Evolutionary conservation across 2,329 filamentous ascomycete species (phyloP), one percentile per base, ranked within the genome.

Genomic region (Exophiala viscosa): DNA sequence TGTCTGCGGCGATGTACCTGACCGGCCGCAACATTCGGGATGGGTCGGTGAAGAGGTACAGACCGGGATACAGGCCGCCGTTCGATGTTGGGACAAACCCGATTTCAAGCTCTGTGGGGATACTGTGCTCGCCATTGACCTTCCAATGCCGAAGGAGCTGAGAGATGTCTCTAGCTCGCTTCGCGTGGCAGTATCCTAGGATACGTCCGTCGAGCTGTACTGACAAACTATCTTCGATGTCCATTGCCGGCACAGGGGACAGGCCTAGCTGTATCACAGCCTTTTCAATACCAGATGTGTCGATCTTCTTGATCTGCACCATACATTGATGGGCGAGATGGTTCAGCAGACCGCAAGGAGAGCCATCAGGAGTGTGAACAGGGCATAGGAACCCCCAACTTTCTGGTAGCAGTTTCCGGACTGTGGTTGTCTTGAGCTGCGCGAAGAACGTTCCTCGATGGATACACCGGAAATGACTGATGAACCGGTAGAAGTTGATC

Each of bases 381-480:
- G 93, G 93, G 66, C 93, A 99, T 62, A 99, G 77, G 74, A 96
- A 99, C 6, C 93, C 93, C 93, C 93, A 99, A 62, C 90, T 96
- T 68, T 99, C 93, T 1, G 93, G 93, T 15, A 97, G 75, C 62
- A 99, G 76, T 71, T 97, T 99, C 75, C 93, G 84, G 45, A 99
- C 93, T 0, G 93, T 93, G 0, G 93, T 99, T 0, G 93, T 99
- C 74, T 96, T 97, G 60, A 99, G 74, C 69, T 97, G 89, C 3
- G 93, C 93, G 70, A 99, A 99, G 81, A 99, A 99, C 68, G 90
- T 93, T 77, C 93, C 93, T 84, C 93, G 85, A 75, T 99, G 93
- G 52, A 99, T 90, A 90, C 96, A 96, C 62, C 93, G 87, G 80
- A 99, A 99, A 71, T 99, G 93, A 70, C 89, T 93, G 74, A 99